These are phyloP conservation scores for Pleurotus djamor DNA, from an alignment of 768 basidiomycete species.

Conservation along the genomic window DNA sequence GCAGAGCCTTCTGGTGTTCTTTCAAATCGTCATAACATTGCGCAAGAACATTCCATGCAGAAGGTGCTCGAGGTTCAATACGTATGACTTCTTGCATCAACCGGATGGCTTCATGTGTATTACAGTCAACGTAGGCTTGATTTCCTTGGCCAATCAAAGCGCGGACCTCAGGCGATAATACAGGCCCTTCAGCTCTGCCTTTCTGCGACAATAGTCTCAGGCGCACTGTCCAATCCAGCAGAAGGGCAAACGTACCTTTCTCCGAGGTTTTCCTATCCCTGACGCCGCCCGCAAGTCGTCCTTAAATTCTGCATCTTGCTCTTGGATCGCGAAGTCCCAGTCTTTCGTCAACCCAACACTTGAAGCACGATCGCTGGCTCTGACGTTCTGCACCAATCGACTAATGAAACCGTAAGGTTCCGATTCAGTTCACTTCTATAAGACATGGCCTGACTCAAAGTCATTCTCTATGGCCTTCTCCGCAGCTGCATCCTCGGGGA, in stretches of 20 bases:
- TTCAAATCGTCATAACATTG: slow-evolving; percentile 76
- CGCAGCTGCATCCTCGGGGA: slow-evolving; percentile 19
- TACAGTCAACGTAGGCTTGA: slow-evolving; percentile 75
- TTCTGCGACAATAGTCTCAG: slow-evolving; percentile 27
- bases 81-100: slow-evolving; percentile 91
- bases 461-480: slow-evolving; percentile 57
- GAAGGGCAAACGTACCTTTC: slow-evolving; percentile 33
- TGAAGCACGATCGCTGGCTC: slow-evolving; percentile 44
- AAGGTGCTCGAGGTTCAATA: slow-evolving; percentile 81
- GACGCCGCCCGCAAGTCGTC: slow-evolving; percentile 75
- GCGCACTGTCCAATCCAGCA: neutral
- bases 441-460: slow-evolving; percentile 42
- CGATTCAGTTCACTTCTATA: neutral
- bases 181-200: slow-evolving; percentile 44
- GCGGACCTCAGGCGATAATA: slow-evolving; percentile 68
- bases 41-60: slow-evolving; percentile 88
- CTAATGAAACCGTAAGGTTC: slow-evolving; percentile 28
- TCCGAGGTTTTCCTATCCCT: slow-evolving; percentile 57
- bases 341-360: slow-evolving; percentile 54
- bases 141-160: slow-evolving; percentile 84
- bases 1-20: slow-evolving; percentile 69
- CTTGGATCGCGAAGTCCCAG: slow-evolving; percentile 75
- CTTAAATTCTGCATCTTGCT: slow-evolving; percentile 65
- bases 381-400: slow-evolving; percentile 67
- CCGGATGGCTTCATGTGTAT: slow-evolving; percentile 66